phyloP scores from a whole-genome alignment of 2,329 filamentous ascomycete genomes.

The Alternaria ventricosa region DNA sequence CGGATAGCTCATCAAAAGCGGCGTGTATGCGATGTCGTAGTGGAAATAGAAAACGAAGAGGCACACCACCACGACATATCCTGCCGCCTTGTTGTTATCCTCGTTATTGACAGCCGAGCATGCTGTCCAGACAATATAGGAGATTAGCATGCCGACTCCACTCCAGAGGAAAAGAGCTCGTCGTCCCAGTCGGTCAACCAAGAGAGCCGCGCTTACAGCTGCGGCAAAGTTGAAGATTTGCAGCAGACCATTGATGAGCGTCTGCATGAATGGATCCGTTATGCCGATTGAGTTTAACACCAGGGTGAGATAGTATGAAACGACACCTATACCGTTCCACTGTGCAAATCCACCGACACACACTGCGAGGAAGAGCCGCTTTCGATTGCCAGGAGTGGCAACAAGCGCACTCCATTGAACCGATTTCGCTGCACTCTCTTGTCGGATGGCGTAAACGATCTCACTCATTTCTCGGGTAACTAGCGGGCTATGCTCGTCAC shows the following conservation, averaged over 20 bases:
- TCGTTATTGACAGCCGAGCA: constrained; percentile 14
- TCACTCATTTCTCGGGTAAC: constrained; percentile 7
- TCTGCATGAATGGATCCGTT: not conserved
- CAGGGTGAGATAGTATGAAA: not conserved
- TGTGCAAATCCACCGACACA: not conserved
- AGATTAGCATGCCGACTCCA: constrained; percentile 40
- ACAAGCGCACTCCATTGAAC: constrained; percentile 7
- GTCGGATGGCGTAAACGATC: constrained; percentile 6
- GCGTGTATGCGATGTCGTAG: constrained; percentile 4
- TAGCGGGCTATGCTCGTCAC: constrained; percentile 40
- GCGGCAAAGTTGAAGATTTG: not conserved
- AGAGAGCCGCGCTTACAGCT: not conserved
- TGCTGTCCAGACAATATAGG: constrained; percentile 42
- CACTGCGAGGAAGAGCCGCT: not conserved
- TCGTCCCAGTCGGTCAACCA: not conserved
- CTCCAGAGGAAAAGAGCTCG: constrained; percentile 40
- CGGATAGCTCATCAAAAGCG: constrained; percentile 51
- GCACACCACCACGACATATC: constrained; percentile 56
- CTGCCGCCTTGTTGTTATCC: constrained; percentile 21
- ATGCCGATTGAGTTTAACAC: not conserved
- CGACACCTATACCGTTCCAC: not conserved
- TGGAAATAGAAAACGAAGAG: constrained; percentile 54
- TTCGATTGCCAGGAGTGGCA: not conserved
- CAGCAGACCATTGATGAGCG: not conserved
- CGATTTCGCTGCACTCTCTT: constrained; percentile 1